These are phyloP conservation scores for Petasospora fabianii DNA, from an alignment of 1,139 yeast species.

Conservation along the genomic window DNA sequence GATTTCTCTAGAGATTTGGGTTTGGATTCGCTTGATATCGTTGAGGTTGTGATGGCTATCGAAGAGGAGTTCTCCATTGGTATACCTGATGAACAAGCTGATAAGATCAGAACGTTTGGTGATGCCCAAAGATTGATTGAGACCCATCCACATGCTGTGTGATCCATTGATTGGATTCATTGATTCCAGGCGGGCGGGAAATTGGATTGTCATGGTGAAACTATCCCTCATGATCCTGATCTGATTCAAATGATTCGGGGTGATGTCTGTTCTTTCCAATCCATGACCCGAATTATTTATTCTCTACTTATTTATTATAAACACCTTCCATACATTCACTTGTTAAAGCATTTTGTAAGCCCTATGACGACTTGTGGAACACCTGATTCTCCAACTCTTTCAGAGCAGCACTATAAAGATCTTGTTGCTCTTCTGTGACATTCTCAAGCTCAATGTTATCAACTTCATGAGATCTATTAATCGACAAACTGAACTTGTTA, in stretches of 20 bases:
- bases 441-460: conserved; percentile 20
- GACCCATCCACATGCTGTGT: conserved; percentile 68
- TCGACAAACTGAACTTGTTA: conserved; percentile 47
- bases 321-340: conserved; percentile 57
- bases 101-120: conserved; percentile 74
- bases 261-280: too few relatives aligned
- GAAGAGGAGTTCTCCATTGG: conserved; percentile 76
- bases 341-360: conserved; percentile 29
- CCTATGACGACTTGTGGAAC: conserved; percentile 9
- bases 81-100: conserved; percentile 86
- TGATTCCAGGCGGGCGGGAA: too few relatives aligned
- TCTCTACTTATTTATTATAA: conserved; percentile 35
- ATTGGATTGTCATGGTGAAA: too few relatives aligned
- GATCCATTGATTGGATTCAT: not conserved
- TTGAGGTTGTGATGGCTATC: conserved; percentile 85
- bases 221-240: too few relatives aligned
- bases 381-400: conserved; percentile 42
- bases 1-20: conserved; percentile 75
- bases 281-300: conserved; percentile 14
- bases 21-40: conserved; percentile 82
- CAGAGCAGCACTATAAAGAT: conserved; percentile 42
- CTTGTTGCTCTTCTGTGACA: conserved; percentile 11
- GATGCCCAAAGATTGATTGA: conserved; percentile 77
- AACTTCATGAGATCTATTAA: conserved; percentile 29
- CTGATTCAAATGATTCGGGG: too few relatives aligned